Base-by-base conservation (phyloP, 1,284 basidiomycete species). In the Omphalotus olearius region DNA sequence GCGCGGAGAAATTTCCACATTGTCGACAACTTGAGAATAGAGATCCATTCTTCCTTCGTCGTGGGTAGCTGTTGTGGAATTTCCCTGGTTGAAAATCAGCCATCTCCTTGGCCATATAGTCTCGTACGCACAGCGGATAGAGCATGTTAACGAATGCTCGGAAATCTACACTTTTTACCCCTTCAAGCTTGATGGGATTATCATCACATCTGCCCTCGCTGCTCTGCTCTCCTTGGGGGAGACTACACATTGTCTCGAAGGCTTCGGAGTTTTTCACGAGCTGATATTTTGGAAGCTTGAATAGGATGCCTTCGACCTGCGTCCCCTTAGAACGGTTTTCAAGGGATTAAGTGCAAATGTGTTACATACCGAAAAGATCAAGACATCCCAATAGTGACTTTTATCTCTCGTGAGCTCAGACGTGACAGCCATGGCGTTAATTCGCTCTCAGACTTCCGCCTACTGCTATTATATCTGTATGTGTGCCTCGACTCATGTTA, bases 31-130 rank as follows among this genome's bases (percentile, higher is more conserved):
- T 65, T 66, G 23, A 83, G 66, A 54, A 82, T 78, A 11, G 71
- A 69, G 6, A 69, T 63, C 80, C 80, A 84, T 25, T 76, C 74
- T 0, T 74, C 69, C 1, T 73, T 7, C 14, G 45, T 36, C 36
- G 14, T 45, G 2, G 66, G 64, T n/a, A 76, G 73, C 3, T 80
- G 71, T 55, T 80, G 81, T 9, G 78, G 79, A 59, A 82, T 80
- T 65, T 68, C 72, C 14, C 82, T 85, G 38, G 23, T 23, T 4
- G 23, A 20, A 40, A 18, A 23, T 45, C 16, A 45, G 14, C 20
- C 11, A 33, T 16, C 26, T 11, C 1, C 9, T 16, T 26, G 13
- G 17, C 13, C 1, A 4, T 18, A 28, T 30, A 2, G 7, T 11
- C 4, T 25, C 14, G n/a, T 25, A 59, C 68, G 54, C 30, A 70